A percentile compares a stretch with the other conserved stretches of the same genome.
Conservation (phyloP, 2,329 filamentous ascomycete genomes). For the Exophiala phaeomuriformis region DNA sequence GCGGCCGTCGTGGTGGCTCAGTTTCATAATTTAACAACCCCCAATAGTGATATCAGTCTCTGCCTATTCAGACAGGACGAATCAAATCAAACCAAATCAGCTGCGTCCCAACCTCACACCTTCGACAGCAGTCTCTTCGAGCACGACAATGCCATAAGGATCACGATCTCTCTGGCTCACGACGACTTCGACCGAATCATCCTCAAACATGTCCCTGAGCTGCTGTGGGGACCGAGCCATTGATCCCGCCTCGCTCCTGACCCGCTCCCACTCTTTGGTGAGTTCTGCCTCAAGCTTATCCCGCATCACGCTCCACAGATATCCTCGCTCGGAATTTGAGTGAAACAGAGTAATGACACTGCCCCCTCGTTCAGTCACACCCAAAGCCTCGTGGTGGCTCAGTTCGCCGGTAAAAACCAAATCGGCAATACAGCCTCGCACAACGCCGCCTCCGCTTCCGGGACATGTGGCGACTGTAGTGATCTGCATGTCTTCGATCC, state of each 20-base stretch:
- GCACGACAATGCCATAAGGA: slow-evolving; percentile 69
- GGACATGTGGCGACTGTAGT: slow-evolving; percentile 76
- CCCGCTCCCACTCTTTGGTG: slow-evolving; percentile 46
- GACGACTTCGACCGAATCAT: slow-evolving; percentile 55
- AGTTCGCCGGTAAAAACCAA: slow-evolving; percentile 87
- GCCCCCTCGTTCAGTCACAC: slow-evolving; percentile 74
- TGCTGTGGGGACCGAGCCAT: slow-evolving; percentile 33
- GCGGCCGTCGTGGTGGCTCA: too few relatives aligned
- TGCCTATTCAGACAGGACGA: background rate
- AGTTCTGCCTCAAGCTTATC: slow-evolving; percentile 57
- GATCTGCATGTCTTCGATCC: slow-evolving; percentile 51
- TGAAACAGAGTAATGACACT: slow-evolving; percentile 83
- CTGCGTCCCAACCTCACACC: slow-evolving; percentile 9
- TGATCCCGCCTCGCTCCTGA: slow-evolving; percentile 39
- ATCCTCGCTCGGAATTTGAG: slow-evolving; percentile 84
- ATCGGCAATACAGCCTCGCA: slow-evolving; percentile 54
- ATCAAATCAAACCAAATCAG: slow-evolving; percentile 49
- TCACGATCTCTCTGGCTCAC: slow-evolving; percentile 77
- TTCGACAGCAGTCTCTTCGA: slow-evolving; percentile 23
- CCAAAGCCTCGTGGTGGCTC: slow-evolving; percentile 83
- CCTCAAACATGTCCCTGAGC: slow-evolving; percentile 44
- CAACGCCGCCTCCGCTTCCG: slow-evolving; percentile 67
- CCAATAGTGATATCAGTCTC: background rate
- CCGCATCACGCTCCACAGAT: slow-evolving; percentile 64
- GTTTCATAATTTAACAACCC: too few relatives aligned